phyloP scores from a whole-genome alignment of 1,139 yeast species.

The Sugiyamaella sp. region DNA sequence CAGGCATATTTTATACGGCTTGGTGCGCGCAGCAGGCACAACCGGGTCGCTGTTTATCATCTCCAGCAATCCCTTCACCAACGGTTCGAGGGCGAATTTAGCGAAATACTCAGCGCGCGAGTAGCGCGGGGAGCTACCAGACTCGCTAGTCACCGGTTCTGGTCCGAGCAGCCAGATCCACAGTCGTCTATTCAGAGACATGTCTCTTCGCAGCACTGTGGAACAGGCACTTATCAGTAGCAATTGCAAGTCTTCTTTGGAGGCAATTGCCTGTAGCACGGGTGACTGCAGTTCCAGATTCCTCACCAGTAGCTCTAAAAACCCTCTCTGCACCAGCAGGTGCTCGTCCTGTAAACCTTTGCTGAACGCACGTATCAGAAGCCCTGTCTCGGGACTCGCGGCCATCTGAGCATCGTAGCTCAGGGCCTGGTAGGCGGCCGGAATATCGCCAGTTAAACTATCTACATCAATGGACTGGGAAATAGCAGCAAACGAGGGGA shows the following conservation, averaged over 20 bases:
- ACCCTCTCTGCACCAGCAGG: constrained; percentile 82
- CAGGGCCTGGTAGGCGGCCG: constrained; percentile 34
- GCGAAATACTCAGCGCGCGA: constrained; percentile 59
- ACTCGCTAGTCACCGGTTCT: constrained; percentile 35
- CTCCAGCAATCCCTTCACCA: constrained; percentile 57
- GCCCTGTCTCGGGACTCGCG: constrained; percentile 66
- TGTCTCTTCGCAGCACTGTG: constrained; percentile 78
- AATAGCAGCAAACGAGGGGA: constrained; percentile 56
- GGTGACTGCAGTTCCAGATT: constrained; percentile 67
- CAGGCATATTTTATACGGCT: constrained; percentile 64
- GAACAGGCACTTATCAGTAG: constrained; percentile 65
- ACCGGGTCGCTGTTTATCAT: constrained; percentile 46
- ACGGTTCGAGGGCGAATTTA: constrained; percentile 53
- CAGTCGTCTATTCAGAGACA: constrained; percentile 88
- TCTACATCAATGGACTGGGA: constrained; percentile 18
- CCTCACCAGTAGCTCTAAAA: constrained; percentile 74
- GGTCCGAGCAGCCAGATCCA: constrained; percentile 96
- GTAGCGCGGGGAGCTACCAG: constrained; percentile 11
- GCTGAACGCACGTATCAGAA: constrained; percentile 72
- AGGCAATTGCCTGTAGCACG: constrained; percentile 53
- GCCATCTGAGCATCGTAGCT: constrained; percentile 62
- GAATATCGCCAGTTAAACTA: constrained; percentile 19
- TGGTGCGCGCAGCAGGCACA: constrained; percentile 44
- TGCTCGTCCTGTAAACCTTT: constrained; percentile 64
- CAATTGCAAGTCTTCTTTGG: constrained; percentile 56